Base-by-base conservation (phyloP, 1,284 basidiomycete species). In the Naganishia sp. region DNA sequence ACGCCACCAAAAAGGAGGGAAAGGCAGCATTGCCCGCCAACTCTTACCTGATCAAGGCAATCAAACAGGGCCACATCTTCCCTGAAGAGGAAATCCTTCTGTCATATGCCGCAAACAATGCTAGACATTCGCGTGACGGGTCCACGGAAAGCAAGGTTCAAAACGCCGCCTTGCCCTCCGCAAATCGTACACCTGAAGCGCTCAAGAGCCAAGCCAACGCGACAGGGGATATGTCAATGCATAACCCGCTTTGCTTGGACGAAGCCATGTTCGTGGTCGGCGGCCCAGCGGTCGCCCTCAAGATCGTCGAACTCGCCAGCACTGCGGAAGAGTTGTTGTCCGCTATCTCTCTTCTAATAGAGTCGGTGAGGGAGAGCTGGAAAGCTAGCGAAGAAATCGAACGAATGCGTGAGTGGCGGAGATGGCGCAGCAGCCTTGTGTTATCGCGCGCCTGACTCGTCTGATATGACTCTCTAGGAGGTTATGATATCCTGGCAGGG, bases 311-410 rank as follows among this genome's bases (percentile, higher is more conserved):
- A 73, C 80, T 90, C n/a, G 87, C 91, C 2, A 82, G 84, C 84
- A 90, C 86, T 1, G 77, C 86, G 0, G 88, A 88, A 69, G 88
- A 93, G 71, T 77, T 96, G 3, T 88, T 87, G 0, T 82, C 86
- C 33, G 84, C 90, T 0, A 77, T 95, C 16, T 81, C 86, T 4
- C 85, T 96, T 25, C 80, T 96, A 43, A 84, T 86, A 6, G 89
- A 94, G 72, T 86, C 89, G 6, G 78, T 95, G 45, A 85, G 86
- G 68, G 87, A 89, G 70, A 90, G 87, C 72, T 97, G 94, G 94
- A 86, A 90, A 73, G 92, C 90, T 72, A 92, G 90, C 48, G 92
- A 94, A 73, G 92, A 94, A 73, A 92, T 93, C 87, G 92, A 94
- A 74, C 82, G 87, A 43, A 80, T 93, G 53, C 86, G 90, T 90